Evolutionary conservation across 2,329 filamentous ascomycete species (phyloP), one percentile per base, ranked within the genome.

Genomic region (Colletotrichum lentis): DNA sequence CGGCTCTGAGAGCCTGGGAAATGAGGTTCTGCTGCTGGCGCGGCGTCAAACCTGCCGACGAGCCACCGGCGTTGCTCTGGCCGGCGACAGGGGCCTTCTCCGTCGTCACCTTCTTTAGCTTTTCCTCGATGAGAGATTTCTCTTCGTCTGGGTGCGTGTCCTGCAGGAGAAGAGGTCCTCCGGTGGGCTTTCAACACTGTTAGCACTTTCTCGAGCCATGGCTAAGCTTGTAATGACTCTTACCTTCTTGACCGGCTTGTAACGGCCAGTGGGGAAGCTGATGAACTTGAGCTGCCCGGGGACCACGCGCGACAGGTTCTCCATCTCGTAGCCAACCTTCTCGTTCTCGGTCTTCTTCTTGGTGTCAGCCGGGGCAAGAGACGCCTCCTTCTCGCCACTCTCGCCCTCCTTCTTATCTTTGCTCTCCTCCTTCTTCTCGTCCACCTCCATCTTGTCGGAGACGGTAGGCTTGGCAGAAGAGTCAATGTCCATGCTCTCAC

Each of bases 281-380:
- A 99, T 93, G 79, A 95, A 97, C 83, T 97, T 97, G 76, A 98
- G 87, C 82, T 99, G 96, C 54, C 89, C 88, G 1, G 94, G 96
- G 55, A 99, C 87, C 43, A 99, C 94, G 74, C 96, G 88, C 62
- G 92, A 96, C 93, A 99, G 96, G 84, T 99, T 99, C 77, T 96
- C 92, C 70, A 99, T 87, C 71, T 97, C 94, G 77, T 96, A 97
- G 73, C 96, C 96, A 67, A 97, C 87, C 87, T 97, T 98, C 83
- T 99, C 96, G 83, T 96, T 96, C 80, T 97, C 94, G 0, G 84
- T 83, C 85, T 96, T 96, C 86, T 96, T 97, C 87, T 95, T 97
- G 44, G 84, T 81, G 16, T 90, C 87, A 46, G 83, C 80, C 18
- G 69, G 60, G 1, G 85, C 73, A 14, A 81, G 77, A 1, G 82